A percentile compares a stretch with the other conserved stretches of the same genome.
These are phyloP conservation scores for Senna siamea DNA, from an alignment of 306 rosid genomes.

Conservation along the genomic window DNA sequence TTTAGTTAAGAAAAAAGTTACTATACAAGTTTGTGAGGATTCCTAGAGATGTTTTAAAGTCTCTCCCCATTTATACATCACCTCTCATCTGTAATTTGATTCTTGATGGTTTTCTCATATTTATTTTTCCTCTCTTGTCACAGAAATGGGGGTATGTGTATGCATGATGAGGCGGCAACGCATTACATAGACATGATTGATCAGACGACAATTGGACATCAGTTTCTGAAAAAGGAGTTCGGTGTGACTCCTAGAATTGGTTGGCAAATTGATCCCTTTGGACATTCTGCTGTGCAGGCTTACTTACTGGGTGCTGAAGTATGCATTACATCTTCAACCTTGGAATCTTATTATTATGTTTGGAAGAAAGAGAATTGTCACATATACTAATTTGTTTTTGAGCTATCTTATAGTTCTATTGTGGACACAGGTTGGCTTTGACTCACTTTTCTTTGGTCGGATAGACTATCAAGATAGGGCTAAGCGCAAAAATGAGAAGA, in stretches of 20 bases:
- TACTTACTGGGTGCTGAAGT: conserved; percentile 83
- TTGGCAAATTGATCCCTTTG: conserved; percentile 94
- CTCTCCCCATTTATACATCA: conserved; percentile 3
- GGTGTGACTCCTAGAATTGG: conserved; percentile 77
- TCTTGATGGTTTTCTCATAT: conserved; percentile 35
- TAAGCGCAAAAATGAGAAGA: conserved; percentile 72
- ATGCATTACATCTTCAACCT: conserved; percentile 33
- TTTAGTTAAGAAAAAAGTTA: conserved; percentile 6
- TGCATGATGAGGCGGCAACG: conserved; percentile 92
- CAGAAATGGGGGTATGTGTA: conserved; percentile 92
- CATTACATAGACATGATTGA: conserved; percentile 90
- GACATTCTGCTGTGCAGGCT: conserved; percentile 87
- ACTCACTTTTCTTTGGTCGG: conserved; percentile 81
- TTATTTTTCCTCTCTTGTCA: conserved; percentile 14
- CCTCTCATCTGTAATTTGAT: conserved; percentile 3
- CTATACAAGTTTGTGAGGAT: conserved; percentile 28
- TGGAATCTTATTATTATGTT: conserved; percentile 30
- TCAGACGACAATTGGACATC: conserved; percentile 87
- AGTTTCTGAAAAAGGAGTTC: conserved; percentile 63
- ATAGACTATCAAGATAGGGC: conserved; percentile 87
- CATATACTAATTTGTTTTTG: conserved; percentile 1
- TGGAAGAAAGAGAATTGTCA: conserved; percentile 27
- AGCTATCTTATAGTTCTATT: conserved; percentile 33
- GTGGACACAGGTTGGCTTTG: conserved; percentile 66
- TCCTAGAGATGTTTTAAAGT: neutral